Conservation (phyloP, 305 asterid species). For the Solanum aculeatissimum region DNA sequence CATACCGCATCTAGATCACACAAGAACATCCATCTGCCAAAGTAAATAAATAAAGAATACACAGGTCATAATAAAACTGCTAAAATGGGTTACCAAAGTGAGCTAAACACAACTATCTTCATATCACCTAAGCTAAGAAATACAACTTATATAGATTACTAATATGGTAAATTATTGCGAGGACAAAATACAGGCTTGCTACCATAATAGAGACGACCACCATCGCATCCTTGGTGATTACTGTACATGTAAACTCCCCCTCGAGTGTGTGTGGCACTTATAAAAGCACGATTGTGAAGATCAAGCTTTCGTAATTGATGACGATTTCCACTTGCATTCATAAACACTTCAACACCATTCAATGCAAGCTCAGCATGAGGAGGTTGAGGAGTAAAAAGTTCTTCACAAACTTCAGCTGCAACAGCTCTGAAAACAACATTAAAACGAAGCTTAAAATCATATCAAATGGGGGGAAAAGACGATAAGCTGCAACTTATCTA, state of each 20-base stretch:
- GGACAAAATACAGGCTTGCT: slow-evolving; percentile 8
- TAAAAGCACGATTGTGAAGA: slow-evolving; percentile 81
- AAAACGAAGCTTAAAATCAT: neutral
- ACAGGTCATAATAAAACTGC: neutral
- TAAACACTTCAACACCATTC: slow-evolving; percentile 91
- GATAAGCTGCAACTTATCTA: neutral
- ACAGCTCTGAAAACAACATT: slow-evolving; percentile 57
- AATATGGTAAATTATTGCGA: neutral
- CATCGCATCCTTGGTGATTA: slow-evolving; percentile 97
- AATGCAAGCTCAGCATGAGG: slow-evolving; percentile 95
- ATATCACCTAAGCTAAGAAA: neutral
- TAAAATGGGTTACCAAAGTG: neutral
- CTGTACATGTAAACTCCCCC: slow-evolving; percentile 97
- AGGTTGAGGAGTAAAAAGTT: slow-evolving; percentile 87
- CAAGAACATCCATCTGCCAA: slow-evolving; percentile 91
- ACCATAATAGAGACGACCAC: slow-evolving; percentile 96
- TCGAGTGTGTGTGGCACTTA: slow-evolving; percentile 91
- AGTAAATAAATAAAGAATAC: neutral
- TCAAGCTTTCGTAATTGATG: slow-evolving; percentile 96
- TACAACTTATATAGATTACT: neutral
- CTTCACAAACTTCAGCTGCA: slow-evolving; percentile 99
- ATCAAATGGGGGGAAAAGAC: neutral
- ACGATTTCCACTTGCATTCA: slow-evolving; percentile 99
- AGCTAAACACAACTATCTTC: neutral
- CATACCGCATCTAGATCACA: slow-evolving; percentile 93